These are phyloP conservation scores for Venturia aucupariae DNA, from an alignment of 2,329 filamentous ascomycete species.

Conservation along the genomic window DNA sequence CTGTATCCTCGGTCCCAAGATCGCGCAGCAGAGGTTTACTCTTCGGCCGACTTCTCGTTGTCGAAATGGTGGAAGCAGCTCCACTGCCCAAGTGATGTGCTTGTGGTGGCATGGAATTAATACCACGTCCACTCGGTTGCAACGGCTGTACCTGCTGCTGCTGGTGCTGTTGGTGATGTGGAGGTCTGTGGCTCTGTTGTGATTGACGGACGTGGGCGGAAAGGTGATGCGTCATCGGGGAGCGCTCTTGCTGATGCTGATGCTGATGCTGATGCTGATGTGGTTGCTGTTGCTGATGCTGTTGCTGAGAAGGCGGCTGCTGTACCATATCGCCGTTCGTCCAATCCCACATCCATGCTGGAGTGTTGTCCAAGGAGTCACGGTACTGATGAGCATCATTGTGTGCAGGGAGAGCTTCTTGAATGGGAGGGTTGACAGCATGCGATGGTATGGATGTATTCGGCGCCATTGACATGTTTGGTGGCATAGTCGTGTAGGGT, in stretches of 20 bases:
- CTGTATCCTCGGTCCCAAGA: neutral
- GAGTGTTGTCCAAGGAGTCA: neutral
- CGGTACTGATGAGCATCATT: neutral
- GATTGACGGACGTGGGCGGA: neutral
- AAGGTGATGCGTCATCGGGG: neutral
- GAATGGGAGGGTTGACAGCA: neutral
- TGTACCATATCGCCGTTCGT: neutral
- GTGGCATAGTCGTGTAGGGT: neutral
- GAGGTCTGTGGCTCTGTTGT: neutral
- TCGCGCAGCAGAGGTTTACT: neutral
- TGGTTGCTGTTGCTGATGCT: neutral
- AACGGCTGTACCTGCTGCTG: neutral
- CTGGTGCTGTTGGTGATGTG: neutral
- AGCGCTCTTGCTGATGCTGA: neutral
- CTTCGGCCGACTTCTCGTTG: neutral
- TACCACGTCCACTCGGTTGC: neutral
- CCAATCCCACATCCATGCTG: constrained; percentile 5
- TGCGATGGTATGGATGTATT: neutral
- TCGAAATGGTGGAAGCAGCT: neutral
- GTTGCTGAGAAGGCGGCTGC: neutral
- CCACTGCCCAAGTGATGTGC: neutral
- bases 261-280: neutral
- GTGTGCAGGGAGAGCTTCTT: constrained; percentile 1
- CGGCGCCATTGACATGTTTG: constrained; percentile 1
- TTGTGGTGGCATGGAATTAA: neutral